These are phyloP conservation scores for Phytophthora crassamura DNA, from an alignment of 352 stramenopile species.

Conservation along the genomic window DNA sequence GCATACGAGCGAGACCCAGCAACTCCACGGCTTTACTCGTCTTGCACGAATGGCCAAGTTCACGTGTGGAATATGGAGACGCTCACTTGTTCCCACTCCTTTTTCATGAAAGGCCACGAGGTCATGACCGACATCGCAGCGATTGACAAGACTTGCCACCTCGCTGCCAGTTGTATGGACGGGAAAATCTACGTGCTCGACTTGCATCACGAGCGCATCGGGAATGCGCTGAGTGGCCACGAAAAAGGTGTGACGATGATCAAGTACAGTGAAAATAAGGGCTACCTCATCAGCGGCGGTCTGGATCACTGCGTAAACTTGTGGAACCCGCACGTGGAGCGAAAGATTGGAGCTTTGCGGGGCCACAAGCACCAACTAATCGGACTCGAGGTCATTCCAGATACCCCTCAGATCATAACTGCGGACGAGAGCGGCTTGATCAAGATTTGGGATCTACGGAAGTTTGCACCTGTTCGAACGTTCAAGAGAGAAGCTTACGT, in stretches of 20 bases:
- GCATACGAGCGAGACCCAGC: constrained; percentile 15
- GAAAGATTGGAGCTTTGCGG: constrained; percentile 55
- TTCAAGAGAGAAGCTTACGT: constrained; percentile 44
- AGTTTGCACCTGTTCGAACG: constrained; percentile 45
- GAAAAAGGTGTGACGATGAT: constrained; percentile 53
- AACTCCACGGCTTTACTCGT: constrained; percentile 43
- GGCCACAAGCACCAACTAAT: constrained; percentile 58
- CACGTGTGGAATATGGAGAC: constrained; percentile 52
- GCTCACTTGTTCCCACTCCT: constrained; percentile 41
- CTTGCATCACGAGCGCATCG: constrained; percentile 29
- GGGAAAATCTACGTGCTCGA: constrained; percentile 72
- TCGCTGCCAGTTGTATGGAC: constrained; percentile 54
- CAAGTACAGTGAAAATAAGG: constrained; percentile 50
- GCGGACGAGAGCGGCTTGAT: constrained; percentile 57
- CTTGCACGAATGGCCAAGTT: constrained; percentile 46
- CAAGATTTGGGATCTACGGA: constrained; percentile 52
- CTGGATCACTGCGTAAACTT: constrained; percentile 62
- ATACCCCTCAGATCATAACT: constrained; percentile 59
- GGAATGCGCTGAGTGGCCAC: constrained; percentile 48
- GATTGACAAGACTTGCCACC: constrained; percentile 39
- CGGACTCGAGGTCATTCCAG: constrained; percentile 52
- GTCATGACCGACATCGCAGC: constrained; percentile 52
- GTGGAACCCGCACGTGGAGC: constrained; percentile 70
- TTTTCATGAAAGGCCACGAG: constrained; percentile 42
- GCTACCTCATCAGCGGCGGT: constrained; percentile 64